Evolutionary conservation across 371 early-diverging fungal species (phyloP).

Genomic region (Umbelopsis sp.): DNA sequence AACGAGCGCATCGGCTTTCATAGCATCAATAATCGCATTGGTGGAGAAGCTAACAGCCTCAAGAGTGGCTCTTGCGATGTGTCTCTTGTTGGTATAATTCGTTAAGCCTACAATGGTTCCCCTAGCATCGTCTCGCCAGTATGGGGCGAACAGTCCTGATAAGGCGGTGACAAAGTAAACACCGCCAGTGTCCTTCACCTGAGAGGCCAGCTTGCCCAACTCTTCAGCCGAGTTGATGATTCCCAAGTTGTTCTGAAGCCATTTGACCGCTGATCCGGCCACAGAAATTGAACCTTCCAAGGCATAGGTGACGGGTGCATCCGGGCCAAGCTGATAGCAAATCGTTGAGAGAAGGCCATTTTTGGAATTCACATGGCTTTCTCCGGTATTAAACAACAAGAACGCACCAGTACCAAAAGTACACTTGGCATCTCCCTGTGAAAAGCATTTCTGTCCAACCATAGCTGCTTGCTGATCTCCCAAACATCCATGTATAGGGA

Average conservation of each 20-base stretch:
- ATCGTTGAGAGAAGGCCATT: conserved; percentile 89
- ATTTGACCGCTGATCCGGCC: conserved; percentile 89
- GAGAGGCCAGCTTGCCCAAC: conserved; percentile 48
- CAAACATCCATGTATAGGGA: conserved; percentile 77
- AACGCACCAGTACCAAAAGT: conserved; percentile 91
- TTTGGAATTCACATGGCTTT: conserved; percentile 67
- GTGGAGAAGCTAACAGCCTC: conserved; percentile 90
- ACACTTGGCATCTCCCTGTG: conserved; percentile 77
- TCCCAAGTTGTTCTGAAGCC: conserved; percentile 84
- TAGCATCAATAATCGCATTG: conserved; percentile 82
- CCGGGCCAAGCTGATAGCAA: conserved; percentile 80
- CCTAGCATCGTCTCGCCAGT: conserved; percentile 89
- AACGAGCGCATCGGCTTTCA: conserved; percentile 73
- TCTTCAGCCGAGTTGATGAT: conserved; percentile 70
- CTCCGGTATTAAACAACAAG: conserved; percentile 92
- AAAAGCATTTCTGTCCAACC: conserved; percentile 90
- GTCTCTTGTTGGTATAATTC: conserved; percentile 77
- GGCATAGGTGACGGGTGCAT: conserved; percentile 74
- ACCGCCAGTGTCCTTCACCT: conserved; percentile 77
- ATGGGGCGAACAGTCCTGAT: conserved; percentile 89
- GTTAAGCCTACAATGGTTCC: conserved; percentile 86
- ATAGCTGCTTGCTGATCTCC: conserved; percentile 95
- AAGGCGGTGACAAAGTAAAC: conserved; percentile 95
- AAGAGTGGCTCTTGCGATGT: conserved; percentile 84
- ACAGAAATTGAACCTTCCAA: conserved; percentile 92